phyloP scores from a whole-genome alignment of 192 early-diverging fungal genomes.

The Piromyces finnis region DNA sequence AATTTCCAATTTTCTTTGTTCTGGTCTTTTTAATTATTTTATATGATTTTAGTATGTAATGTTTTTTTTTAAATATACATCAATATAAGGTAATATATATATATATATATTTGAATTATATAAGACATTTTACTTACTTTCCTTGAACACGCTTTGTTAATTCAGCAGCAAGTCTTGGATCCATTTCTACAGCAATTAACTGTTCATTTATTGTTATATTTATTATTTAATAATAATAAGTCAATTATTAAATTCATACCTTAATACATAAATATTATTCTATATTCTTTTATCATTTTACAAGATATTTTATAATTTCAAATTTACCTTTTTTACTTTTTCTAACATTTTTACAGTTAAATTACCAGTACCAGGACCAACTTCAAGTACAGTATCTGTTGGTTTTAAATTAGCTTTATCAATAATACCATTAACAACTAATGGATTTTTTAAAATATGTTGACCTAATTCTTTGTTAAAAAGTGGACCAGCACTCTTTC shows the following conservation, averaged over 20 bases:
- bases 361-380: constrained; percentile 98
- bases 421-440: constrained; percentile 88
- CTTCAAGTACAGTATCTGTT: constrained; percentile 71
- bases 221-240: no score
- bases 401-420: constrained; percentile 65
- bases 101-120: no score
- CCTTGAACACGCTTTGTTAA: constrained; percentile 91
- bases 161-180: constrained; percentile 91
- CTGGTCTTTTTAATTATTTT: constrained; percentile 20
- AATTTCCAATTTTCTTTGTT: constrained; percentile 72
- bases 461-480: constrained; percentile 96
- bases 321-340: constrained; percentile 70
- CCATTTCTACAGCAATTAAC: constrained; percentile 77
- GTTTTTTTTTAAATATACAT: no score
- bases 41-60: no score
- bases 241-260: no score
- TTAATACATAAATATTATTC: no score
- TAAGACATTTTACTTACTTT: constrained; percentile 55
- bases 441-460: constrained; percentile 96
- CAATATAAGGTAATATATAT: no score
- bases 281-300: no score
- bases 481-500: constrained; percentile 42
- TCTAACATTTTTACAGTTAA: constrained; percentile 86
- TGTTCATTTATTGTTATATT: no score
- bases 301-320: no score